A percentile compares a stretch with the other conserved stretches of the same genome.
Conservation (phyloP, 192 early-diverging fungal genomes). For the Podila verticillata region DNA sequence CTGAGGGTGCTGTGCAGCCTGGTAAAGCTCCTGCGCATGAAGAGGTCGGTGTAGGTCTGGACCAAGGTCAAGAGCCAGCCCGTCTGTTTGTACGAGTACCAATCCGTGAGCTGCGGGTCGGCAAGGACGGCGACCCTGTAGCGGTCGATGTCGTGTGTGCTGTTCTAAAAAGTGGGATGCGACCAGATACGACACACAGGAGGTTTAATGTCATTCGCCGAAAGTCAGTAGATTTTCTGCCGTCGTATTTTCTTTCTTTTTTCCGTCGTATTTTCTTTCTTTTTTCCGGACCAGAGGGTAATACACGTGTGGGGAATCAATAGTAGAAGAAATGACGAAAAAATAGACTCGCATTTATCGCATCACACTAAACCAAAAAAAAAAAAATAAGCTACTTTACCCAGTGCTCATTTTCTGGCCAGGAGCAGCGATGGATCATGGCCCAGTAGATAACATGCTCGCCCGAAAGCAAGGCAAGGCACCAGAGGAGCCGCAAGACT, state of each 20-base stretch:
- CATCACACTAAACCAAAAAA: background rate
- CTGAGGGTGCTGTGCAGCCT: slow-evolving; percentile 61
- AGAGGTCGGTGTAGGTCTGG: slow-evolving; percentile 88
- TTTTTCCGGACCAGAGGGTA: background rate
- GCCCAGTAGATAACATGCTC: slow-evolving; percentile 20
- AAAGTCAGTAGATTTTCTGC: too few relatives aligned
- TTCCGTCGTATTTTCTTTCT: too few relatives aligned
- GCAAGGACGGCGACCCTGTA: slow-evolving; percentile 76
- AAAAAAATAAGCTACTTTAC: background rate
- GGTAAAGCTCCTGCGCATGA: slow-evolving; percentile 83
- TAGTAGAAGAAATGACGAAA: background rate
- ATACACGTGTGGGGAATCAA: background rate
- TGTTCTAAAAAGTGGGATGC: slow-evolving; percentile 10
- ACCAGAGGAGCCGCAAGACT: slow-evolving; percentile 11
- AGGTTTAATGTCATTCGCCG: too few relatives aligned
- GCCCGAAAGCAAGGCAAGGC: slow-evolving; percentile 5
- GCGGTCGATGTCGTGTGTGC: background rate
- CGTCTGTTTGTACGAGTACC: slow-evolving; percentile 82
- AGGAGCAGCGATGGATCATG: slow-evolving; percentile 21
- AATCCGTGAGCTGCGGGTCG: slow-evolving; percentile 94
- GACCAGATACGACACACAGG: background rate
- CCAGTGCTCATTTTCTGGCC: slow-evolving; percentile 35
- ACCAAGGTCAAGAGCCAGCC: slow-evolving; percentile 67
- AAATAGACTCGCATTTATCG: background rate
- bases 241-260: too few relatives aligned